Percentiles rank a stretch among this genome's conserved stretches.
phyloP scores from a whole-genome alignment of 2,329 filamentous ascomycete species.

The Karstenula rhodostoma region DNA sequence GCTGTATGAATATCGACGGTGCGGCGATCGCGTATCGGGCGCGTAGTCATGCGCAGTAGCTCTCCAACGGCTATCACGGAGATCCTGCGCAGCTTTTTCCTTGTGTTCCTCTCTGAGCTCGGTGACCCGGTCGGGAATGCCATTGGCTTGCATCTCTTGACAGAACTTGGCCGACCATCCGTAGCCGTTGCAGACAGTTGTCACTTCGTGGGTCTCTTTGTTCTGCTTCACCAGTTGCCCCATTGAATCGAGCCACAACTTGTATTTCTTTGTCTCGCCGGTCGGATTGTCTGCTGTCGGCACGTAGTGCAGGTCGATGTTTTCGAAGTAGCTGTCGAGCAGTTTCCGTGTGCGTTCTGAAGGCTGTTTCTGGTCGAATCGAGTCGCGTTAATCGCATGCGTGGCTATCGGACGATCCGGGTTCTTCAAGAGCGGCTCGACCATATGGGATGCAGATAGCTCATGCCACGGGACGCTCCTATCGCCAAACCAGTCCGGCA shows the following conservation, averaged over 20 bases:
- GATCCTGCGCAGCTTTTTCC: conserved; percentile 7
- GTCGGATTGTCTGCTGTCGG: conserved; percentile 53
- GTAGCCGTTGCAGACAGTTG: conserved; percentile 79
- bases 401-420: conserved; percentile 72
- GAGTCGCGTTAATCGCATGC: conserved; percentile 63
- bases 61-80: conserved; percentile 1
- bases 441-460: conserved; percentile 80
- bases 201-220: conserved; percentile 70
- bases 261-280: conserved; percentile 55
- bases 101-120: conserved; percentile 28
- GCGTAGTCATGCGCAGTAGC: conserved; percentile 12
- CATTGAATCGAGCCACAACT: conserved; percentile 68
- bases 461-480: conserved; percentile 78
- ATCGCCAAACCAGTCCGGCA: conserved; percentile 82
- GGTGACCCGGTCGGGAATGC: conserved; percentile 32
- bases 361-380: conserved; percentile 73
- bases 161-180: conserved; percentile 87
- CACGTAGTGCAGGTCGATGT: conserved; percentile 59
- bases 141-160: conserved; percentile 73
- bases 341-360: conserved; percentile 74
- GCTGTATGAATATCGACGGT: conserved; percentile 27
- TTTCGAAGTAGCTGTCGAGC: conserved; percentile 73
- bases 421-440: conserved; percentile 80
- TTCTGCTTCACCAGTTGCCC: conserved; percentile 73
- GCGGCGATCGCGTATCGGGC: conserved; percentile 20